Evolutionary conservation across 495 filamentous ascomycete genomes (phyloP).

Genomic region (Diplogelasinospora grovesii): DNA sequence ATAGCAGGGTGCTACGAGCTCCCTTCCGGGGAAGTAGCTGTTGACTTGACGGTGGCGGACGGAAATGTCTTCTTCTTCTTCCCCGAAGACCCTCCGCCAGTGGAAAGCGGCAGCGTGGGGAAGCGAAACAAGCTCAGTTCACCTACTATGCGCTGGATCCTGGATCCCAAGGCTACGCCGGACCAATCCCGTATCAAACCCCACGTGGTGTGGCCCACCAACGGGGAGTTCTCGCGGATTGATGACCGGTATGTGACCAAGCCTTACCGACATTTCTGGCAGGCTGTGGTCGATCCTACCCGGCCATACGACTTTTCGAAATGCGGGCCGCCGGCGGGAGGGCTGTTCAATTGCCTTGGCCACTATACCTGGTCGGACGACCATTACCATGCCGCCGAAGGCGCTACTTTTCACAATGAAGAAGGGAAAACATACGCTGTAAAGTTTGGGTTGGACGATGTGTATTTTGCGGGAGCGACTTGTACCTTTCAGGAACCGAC

Average conservation of each 20-base stretch:
- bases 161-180: constrained; percentile 39
- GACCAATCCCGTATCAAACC: constrained; percentile 31
- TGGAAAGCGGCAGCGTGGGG: constrained; percentile 16
- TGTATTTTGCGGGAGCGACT: constrained; percentile 43
- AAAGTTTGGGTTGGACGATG: constrained; percentile 27
- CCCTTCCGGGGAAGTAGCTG: constrained; percentile 39
- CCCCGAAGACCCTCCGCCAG: constrained; percentile 34
- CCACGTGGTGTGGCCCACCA: constrained; percentile 32
- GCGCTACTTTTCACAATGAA: too few species aligned
- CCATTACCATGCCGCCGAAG: constrained; percentile 10
- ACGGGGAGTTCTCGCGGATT: constrained; percentile 54
- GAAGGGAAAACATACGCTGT: constrained; percentile 2
- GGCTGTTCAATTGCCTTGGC: constrained; percentile 41
- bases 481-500: constrained; percentile 52
- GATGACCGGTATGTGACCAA: constrained; percentile 50
- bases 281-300: constrained; percentile 38
- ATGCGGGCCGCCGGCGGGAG: constrained; percentile 42
- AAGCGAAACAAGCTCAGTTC: constrained; percentile 35
- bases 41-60: constrained; percentile 50
- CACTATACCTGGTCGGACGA: constrained; percentile 36
- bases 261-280: constrained; percentile 50
- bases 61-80: constrained; percentile 54
- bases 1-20: constrained; percentile 46
- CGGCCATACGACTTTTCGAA: constrained; percentile 43
- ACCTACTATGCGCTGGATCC: constrained; percentile 48